A percentile compares a stretch with the other conserved stretches of the same genome.
Conservation (phyloP, 106 monocot species). For the Chionographis japonica region DNA sequence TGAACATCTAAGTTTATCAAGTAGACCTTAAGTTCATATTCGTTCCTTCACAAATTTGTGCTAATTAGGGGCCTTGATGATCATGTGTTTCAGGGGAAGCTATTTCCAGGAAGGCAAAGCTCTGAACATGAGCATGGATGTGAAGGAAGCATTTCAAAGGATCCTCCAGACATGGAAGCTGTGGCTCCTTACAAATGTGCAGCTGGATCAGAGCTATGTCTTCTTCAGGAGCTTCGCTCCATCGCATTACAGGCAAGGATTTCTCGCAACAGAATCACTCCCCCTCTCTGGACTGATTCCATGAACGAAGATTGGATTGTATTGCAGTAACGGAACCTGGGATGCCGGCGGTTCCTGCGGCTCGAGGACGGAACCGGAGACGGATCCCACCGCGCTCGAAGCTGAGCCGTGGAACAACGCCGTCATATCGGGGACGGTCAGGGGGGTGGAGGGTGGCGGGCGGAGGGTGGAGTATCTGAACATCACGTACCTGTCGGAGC, state of each 20-base stretch:
- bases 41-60: not conserved
- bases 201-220: conserved; percentile 24
- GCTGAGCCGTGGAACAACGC: conserved; percentile 62
- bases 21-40: too few relatives aligned
- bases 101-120: conserved; percentile 64
- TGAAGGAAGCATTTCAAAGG: conserved; percentile 50
- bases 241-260: conserved; percentile 56
- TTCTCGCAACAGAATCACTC: not conserved
- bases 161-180: conserved; percentile 39
- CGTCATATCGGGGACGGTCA: conserved; percentile 9
- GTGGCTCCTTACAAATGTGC: conserved; percentile 41
- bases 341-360: conserved; percentile 46
- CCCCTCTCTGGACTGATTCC: not conserved
- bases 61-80: too few relatives aligned
- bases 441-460: conserved; percentile 9
- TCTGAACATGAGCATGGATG: conserved; percentile 58
- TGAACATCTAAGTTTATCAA: too few relatives aligned
- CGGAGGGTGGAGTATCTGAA: conserved; percentile 42
- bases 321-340: conserved; percentile 69
- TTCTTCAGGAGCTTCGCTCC: conserved; percentile 79
- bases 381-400: not conserved
- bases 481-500: conserved; percentile 59
- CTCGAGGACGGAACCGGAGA: conserved; percentile 15
- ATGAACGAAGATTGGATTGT: too few relatives aligned
- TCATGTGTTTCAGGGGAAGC: conserved; percentile 39